phyloP scores from a whole-genome alignment of 73 alveolate genomes.

The Uronychia binucleata region DNA sequence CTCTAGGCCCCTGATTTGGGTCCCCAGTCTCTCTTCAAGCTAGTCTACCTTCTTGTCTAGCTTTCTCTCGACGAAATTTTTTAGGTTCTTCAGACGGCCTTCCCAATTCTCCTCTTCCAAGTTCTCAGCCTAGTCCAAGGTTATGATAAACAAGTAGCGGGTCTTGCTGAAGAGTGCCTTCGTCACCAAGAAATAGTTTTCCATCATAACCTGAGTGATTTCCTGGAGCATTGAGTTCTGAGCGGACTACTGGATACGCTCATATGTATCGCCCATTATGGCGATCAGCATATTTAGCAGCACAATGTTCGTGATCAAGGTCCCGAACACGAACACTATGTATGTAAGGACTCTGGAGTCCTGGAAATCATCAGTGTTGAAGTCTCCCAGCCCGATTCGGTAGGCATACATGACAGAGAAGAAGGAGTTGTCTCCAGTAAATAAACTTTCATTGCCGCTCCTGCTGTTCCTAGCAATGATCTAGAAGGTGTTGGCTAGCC shows the following conservation, averaged over 20 bases:
- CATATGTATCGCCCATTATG: conserved; percentile 37
- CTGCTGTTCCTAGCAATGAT: too few species aligned
- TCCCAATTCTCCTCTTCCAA: neutral
- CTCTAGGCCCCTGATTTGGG: too few species aligned
- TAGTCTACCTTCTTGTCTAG: neutral
- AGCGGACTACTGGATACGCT: conserved; percentile 17
- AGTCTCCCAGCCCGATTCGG: conserved; percentile 49
- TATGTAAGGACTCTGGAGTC: conserved; percentile 15
- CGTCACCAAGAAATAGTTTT: conserved; percentile 1
- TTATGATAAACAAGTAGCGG: neutral
- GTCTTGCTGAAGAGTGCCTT: neutral
- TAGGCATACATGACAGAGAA: conserved; percentile 30
- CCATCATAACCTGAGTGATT: conserved; percentile 28
- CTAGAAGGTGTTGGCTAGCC: too few species aligned
- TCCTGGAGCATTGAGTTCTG: conserved; percentile 24
- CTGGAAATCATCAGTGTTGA: conserved; percentile 33
- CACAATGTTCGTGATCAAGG: conserved; percentile 36
- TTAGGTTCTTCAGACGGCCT: neutral
- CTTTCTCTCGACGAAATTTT: neutral
- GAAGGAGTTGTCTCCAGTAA: too few species aligned
- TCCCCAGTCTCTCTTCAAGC: too few species aligned
- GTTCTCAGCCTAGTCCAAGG: neutral
- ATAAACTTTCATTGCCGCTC: too few species aligned
- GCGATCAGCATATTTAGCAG: conserved; percentile 49
- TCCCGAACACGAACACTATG: conserved; percentile 26